Evolutionary conservation across 768 basidiomycete genomes (phyloP).

Genomic region (Trametes maxima): DNA sequence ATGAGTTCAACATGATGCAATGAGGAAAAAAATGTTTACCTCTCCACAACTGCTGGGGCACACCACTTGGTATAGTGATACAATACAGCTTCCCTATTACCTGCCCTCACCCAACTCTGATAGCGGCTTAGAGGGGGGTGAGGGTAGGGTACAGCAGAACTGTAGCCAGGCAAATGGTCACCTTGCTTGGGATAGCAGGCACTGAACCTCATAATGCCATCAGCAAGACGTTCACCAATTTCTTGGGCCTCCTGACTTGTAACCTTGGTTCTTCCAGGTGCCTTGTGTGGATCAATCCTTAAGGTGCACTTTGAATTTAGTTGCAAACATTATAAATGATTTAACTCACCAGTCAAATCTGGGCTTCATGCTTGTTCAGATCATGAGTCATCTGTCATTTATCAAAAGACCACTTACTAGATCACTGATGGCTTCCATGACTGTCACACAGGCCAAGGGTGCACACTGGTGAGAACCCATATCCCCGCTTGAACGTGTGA

Average conservation of each 20-base stretch:
- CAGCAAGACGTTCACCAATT: slow-evolving; percentile 36
- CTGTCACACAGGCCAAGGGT: slow-evolving; percentile 58
- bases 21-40: slow-evolving; percentile 37
- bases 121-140: slow-evolving; percentile 46
- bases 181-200: not conserved
- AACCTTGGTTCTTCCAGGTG: slow-evolving; percentile 26
- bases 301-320: no score
- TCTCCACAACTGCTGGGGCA: slow-evolving; percentile 47
- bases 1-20: not conserved
- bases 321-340: not conserved
- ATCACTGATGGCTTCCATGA: slow-evolving; percentile 69
- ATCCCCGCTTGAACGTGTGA: slow-evolving; percentile 37
- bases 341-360: slow-evolving; percentile 65
- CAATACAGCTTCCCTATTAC: slow-evolving; percentile 39
- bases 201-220: slow-evolving; percentile 39
- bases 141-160: slow-evolving; percentile 44
- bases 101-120: slow-evolving; percentile 43
- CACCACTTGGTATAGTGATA: slow-evolving; percentile 61
- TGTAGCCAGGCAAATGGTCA: slow-evolving; percentile 47
- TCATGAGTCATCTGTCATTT: not conserved
- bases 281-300: slow-evolving; percentile 63
- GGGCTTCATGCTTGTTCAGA: slow-evolving; percentile 41
- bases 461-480: slow-evolving; percentile 40
- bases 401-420: slow-evolving; percentile 43
- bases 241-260: slow-evolving; percentile 36